Percentiles rank a stretch among this genome's conserved stretches.
Evolutionary conservation across 371 early-diverging fungal genomes (phyloP).

Genomic region (Mortierella sp.): DNA sequence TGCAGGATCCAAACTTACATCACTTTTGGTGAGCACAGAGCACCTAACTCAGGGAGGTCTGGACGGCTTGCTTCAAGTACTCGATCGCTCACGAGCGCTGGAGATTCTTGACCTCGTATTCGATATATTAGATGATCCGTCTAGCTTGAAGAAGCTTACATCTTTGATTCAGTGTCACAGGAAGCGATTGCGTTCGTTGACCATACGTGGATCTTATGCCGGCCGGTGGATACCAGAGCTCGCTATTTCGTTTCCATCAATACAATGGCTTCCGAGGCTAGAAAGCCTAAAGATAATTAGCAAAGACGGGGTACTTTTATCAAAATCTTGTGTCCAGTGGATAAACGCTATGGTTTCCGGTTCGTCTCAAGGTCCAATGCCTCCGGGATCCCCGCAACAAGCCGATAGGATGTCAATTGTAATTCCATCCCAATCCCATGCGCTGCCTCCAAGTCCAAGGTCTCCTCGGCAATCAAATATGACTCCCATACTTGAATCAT

Average conservation of each 20-base stretch:
- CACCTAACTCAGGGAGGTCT: not conserved
- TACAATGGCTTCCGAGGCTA: not conserved
- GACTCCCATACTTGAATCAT: no score
- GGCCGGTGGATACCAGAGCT: not conserved
- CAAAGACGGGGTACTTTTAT: not conserved
- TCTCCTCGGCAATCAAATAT: no score
- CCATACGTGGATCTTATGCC: not conserved
- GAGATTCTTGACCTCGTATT: not conserved
- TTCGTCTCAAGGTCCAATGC: not conserved
- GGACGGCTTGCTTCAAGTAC: not conserved
- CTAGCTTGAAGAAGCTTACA: not conserved
- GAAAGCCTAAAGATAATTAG: not conserved
- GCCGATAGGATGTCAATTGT: not conserved
- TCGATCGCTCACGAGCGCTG: not conserved
- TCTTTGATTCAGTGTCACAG: not conserved
- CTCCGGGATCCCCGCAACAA: not conserved
- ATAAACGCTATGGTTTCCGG: not conserved
- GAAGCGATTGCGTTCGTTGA: not conserved
- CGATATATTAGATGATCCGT: not conserved
- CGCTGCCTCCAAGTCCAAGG: no score
- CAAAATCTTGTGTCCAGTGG: not conserved
- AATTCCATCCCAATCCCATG: not conserved
- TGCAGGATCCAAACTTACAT: not conserved
- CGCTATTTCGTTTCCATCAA: not conserved
- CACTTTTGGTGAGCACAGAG: not conserved